Evolutionary conservation across 2,329 filamentous ascomycete genomes (phyloP).

Genomic region (Ophiostoma montium): DNA sequence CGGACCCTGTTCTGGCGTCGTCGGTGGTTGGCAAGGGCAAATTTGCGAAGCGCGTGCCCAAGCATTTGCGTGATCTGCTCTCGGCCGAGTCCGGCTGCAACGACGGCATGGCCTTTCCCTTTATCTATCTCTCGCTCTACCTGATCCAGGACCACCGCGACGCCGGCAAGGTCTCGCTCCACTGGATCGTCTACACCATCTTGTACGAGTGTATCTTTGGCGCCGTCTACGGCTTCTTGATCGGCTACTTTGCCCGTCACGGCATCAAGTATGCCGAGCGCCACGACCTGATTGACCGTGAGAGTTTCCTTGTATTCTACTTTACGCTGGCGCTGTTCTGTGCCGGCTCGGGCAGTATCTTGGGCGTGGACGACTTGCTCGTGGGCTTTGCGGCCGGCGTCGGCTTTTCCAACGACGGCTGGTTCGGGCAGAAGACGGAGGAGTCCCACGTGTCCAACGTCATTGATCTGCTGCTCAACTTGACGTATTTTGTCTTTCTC

Average conservation of each 20-base stretch:
- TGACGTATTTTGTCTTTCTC: constrained; percentile 96
- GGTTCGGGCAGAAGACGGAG: constrained; percentile 97
- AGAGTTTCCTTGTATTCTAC: constrained; percentile 97
- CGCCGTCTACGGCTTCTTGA: constrained; percentile 68
- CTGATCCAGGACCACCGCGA: constrained; percentile 67
- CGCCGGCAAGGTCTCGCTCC: constrained; percentile 54
- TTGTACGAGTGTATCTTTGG: constrained; percentile 95
- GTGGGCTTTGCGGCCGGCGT: constrained; percentile 92
- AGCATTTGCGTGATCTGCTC: constrained; percentile 87
- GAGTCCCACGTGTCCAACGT: constrained; percentile 99
- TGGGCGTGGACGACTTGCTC: constrained; percentile 85
- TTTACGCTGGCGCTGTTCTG: constrained; percentile 94
- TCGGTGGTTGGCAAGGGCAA: constrained; percentile 98
- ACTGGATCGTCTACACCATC: constrained; percentile 83
- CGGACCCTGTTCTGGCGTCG: constrained; percentile 89
- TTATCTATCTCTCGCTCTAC: constrained; percentile 85
- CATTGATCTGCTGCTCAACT: constrained; percentile 90
- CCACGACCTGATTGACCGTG: constrained; percentile 76
- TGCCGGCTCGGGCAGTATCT: constrained; percentile 78
- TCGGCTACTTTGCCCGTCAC: constrained; percentile 84
- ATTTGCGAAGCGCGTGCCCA: constrained; percentile 92
- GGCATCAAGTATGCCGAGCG: constrained; percentile 80
- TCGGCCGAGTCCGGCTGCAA: constrained; percentile 98
- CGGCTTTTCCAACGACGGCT: constrained; percentile 98
- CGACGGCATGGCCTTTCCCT: constrained; percentile 98